These are phyloP conservation scores for Paxillus rubicundulus DNA, from an alignment of 768 basidiomycete species.

Conservation along the genomic window DNA sequence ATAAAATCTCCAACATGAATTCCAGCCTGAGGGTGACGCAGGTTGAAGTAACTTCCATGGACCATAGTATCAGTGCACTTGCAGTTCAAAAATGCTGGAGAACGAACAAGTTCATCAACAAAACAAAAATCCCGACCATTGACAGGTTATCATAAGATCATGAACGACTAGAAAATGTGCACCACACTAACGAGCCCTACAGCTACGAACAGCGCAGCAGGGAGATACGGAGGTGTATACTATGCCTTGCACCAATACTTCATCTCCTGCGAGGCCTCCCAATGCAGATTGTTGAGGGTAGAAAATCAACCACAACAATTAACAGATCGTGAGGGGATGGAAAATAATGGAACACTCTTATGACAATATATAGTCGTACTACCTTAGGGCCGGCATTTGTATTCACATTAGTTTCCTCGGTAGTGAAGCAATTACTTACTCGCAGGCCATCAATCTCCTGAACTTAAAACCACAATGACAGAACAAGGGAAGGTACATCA, in stretches of 20 bases:
- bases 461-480: no score
- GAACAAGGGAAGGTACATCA: neutral
- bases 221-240: slow-evolving; percentile 88
- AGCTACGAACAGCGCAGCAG: slow-evolving; percentile 51
- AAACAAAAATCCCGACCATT: no score
- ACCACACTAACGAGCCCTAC: slow-evolving; percentile 84
- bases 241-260: slow-evolving; percentile 88
- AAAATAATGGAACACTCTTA: neutral
- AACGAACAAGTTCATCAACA: no score
- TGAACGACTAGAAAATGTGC: slow-evolving; percentile 49
- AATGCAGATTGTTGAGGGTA: slow-evolving; percentile 41
- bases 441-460: no score
- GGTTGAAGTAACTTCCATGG: no score
- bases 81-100: no score
- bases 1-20: no score
- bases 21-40: no score
- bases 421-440: no score
- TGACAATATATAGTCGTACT: neutral
- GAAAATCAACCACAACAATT: slow-evolving; percentile 38
- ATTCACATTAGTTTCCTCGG: no score
- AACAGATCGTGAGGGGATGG: slow-evolving; percentile 46
- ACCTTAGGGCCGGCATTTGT: slow-evolving; percentile 37
- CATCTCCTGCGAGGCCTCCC: slow-evolving; percentile 85
- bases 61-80: no score
- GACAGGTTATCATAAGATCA: no score